Percentiles rank a stretch among this genome's conserved stretches.
Evolutionary conservation across 129 eudicot genomes (phyloP).

Genomic region (Flaveria trinervia): DNA sequence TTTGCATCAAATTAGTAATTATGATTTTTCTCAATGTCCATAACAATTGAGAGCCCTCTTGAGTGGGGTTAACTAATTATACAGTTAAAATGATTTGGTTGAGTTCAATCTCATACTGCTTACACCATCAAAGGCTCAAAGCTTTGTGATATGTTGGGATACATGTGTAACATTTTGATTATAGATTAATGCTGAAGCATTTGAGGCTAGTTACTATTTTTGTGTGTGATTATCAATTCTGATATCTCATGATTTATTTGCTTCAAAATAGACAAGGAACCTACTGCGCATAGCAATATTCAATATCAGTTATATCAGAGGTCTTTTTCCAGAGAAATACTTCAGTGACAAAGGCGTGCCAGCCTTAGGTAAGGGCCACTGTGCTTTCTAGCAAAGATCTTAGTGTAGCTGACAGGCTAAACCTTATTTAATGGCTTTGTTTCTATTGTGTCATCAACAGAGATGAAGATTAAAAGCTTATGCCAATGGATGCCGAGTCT

Average conservation of each 20-base stretch:
- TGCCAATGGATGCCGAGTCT: conserved; percentile 98
- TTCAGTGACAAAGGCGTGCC: conserved; percentile 91
- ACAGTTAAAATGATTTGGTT: conserved; percentile 9
- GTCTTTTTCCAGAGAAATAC: conserved; percentile 95
- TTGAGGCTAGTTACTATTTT: conserved; percentile 4
- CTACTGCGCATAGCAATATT: conserved; percentile 95
- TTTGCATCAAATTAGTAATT: conserved; percentile 11
- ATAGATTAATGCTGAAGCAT: conserved; percentile 19
- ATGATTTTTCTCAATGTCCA: not conserved
- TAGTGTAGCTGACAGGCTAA: conserved; percentile 23
- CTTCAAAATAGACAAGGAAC: conserved; percentile 79
- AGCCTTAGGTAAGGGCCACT: conserved; percentile 64
- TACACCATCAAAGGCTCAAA: not conserved
- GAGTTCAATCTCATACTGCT: conserved; percentile 9
- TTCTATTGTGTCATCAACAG: conserved; percentile 42
- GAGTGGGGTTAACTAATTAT: not conserved
- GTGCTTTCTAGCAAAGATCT: not conserved
- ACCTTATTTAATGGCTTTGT: conserved; percentile 17
- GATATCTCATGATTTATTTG: conserved; percentile 21
- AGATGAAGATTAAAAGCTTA: conserved; percentile 98
- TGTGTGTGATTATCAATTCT: conserved; percentile 23
- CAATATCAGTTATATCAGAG: conserved; percentile 96
- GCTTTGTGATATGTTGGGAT: conserved; percentile 18
- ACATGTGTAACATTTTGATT: conserved; percentile 24
- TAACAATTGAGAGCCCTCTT: not conserved